These are phyloP conservation scores for Gynostemma pentaphyllum DNA, from an alignment of 306 rosid genomes.

Conservation along the genomic window DNA sequence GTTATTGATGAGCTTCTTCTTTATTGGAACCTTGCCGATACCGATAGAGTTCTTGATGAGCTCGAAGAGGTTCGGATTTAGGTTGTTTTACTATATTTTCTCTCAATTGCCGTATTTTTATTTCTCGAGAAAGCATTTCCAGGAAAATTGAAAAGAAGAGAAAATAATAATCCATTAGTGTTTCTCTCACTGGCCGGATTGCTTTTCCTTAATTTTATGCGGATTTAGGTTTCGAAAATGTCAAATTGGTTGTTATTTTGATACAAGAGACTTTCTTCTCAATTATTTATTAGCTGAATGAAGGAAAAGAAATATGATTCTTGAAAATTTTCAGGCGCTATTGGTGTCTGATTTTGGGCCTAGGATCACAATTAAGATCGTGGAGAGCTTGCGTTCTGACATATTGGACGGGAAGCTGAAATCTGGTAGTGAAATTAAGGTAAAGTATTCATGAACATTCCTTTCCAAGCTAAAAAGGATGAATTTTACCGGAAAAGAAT, in stretches of 20 bases:
- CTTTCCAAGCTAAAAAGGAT: background rate
- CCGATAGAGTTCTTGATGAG: slow-evolving; percentile 81
- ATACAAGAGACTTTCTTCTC: background rate
- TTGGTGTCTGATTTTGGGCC: slow-evolving; percentile 90
- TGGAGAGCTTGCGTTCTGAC: slow-evolving; percentile 75
- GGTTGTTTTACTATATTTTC: background rate
- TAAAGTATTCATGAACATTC: slow-evolving; percentile 4
- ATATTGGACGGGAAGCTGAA: slow-evolving; percentile 78
- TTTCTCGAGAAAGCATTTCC: slow-evolving; percentile 5
- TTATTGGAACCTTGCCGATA: slow-evolving; percentile 92
- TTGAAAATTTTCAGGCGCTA: slow-evolving; percentile 45
- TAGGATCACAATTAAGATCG: slow-evolving; percentile 69
- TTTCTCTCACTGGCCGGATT: no score
- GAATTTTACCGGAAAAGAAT: background rate
- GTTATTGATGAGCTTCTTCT: slow-evolving; percentile 88
- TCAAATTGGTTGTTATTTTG: background rate
- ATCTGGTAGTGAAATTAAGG: slow-evolving; percentile 94
- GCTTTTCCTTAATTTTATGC: background rate
- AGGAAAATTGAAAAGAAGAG: no score
- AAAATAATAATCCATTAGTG: no score
- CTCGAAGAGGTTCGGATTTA: slow-evolving; percentile 68
- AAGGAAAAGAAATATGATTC: background rate
- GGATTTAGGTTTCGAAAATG: background rate
- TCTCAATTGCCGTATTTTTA: background rate
- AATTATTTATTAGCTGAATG: background rate